Evolutionary conservation across 495 filamentous ascomycete genomes (phyloP), one percentile per base, ranked within the genome.

Genomic region (Daldinia grandis): DNA sequence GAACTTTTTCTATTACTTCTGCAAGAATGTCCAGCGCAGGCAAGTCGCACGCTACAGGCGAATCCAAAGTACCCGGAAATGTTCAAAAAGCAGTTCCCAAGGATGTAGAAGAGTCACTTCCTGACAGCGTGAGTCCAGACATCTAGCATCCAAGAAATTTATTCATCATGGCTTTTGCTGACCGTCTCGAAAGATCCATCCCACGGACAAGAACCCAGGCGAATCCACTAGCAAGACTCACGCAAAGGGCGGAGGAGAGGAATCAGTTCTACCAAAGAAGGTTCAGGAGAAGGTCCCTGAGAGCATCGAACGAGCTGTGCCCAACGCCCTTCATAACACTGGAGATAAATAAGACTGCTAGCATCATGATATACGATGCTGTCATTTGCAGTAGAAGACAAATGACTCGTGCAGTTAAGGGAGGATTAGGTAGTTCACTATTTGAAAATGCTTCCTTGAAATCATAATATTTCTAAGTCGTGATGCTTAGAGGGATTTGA

Each of bases 31-130:
- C 66, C 1, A 59, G 33, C 55, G 54, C 37, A 5, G 44, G 55
- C 27, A 64, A 80, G 50, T 68, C 65, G 15, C 65, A 68, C 58
- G 65, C 65, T n/a, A 57, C 40, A 8, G 65, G 65, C 21, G 24
- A 17, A 21, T 69, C 66, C 54, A 69, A 69, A 30, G 54, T 64
- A 9, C 66, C 66, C 28, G 58, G 60, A 44, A 64, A 64, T 42
- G 9, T 69, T 12, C 59, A 69, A 15, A 54, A 69, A 44, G 64
- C 59, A 27, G 60, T 27, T 14, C 66, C 66, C 9, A 64, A 69
- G 27, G 66, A 27, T 2, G 1, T 69, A 24, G 66, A 69, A 25
- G 27, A 69, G 5, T 19, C 19, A 1, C 51, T 69, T 17, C 66
- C 66, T 0, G 60, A 69, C 2, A 63, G 59, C 8, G 64, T 66